Conservation (phyloP, 805 yeast genomes). For the Pichia nanzhaoensis region DNA sequence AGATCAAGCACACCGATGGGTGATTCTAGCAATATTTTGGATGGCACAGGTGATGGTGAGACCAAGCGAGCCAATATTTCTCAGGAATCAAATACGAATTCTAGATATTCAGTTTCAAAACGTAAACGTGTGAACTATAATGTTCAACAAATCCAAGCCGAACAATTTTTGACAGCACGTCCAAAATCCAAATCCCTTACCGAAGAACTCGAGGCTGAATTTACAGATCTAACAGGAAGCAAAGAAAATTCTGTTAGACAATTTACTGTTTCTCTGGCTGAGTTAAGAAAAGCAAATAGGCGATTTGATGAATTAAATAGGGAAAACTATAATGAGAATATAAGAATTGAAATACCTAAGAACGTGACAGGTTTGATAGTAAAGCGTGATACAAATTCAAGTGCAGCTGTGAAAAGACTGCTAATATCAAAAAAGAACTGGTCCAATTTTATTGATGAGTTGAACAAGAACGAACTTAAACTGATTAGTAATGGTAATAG, state of each 20-base stretch:
- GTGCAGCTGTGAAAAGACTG: conserved; percentile 33
- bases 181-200: conserved; percentile 9
- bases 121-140: conserved; percentile 31
- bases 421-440: conserved; percentile 36
- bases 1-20: not conserved
- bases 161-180: conserved; percentile 16
- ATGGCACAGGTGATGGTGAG: not conserved
- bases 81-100: not conserved
- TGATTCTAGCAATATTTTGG: not conserved
- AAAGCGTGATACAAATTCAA: conserved; percentile 18
- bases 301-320: conserved; percentile 36
- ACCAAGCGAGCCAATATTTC: not conserved
- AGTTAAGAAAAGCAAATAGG: conserved; percentile 32
- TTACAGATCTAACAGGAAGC: conserved; percentile 11
- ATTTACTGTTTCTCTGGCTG: conserved; percentile 18
- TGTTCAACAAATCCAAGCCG: conserved; percentile 27
- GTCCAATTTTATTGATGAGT: conserved; percentile 37
- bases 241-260: conserved; percentile 1
- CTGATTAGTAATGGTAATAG: conserved; percentile 19
- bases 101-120: conserved; percentile 13
- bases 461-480: conserved; percentile 31
- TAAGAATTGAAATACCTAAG: conserved; percentile 35
- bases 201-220: conserved; percentile 17
- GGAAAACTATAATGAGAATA: conserved; percentile 37
- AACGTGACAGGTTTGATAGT: conserved; percentile 16